Evolutionary conservation across 208 protist genomes (phyloP), one percentile per base, ranked within the genome.

Genomic region (Leishmania lainsoni): DNA sequence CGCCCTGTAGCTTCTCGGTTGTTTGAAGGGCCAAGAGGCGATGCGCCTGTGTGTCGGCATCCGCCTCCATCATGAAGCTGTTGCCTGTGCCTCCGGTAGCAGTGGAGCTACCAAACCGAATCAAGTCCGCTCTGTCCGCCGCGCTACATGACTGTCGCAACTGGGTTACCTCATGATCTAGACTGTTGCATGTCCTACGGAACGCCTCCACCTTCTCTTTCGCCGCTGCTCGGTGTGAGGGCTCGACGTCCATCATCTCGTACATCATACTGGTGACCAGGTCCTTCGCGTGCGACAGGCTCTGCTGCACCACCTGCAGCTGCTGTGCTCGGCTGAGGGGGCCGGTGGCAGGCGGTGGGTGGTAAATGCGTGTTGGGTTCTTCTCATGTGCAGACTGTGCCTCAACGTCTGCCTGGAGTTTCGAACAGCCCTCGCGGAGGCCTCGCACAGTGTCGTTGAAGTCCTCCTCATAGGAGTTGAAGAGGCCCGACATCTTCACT

Each of bases 181-280:
- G 35, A 39, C 35, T 39, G 35, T 39, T 39, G 35, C 35, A 39
- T 39, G 35, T 39, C 16, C 78, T 78, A 12, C 86, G 82, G 75
- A 86, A 93, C 20, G 68, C 59, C 42, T 90, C 89, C 49, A 94
- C 83, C n/a, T 79, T 83, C 17, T 71, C 69, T 61, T 87, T 93
- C 29, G 81, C 81, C 17, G 80, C 85, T 5, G 76, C 79, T 32
- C 79, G 76, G 48, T 84, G 81, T 39, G 51, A 75, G 0, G 81
- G 69, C 5, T 51, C 79, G 2, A 93, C 63, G 59, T 93, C 92
- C 35, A 86, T 88, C 71, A 87, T 79, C 74, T 97, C 93, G 54
- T 93, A 93, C 35, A 63, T 85, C 93, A 97, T 97, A 69, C 86
- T 92, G 16, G 86, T 94, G 16, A 97, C 39, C 45, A 94, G 49